phyloP scores from a whole-genome alignment of 169 alveolate species.

The Plasmodium relictum region DNA sequence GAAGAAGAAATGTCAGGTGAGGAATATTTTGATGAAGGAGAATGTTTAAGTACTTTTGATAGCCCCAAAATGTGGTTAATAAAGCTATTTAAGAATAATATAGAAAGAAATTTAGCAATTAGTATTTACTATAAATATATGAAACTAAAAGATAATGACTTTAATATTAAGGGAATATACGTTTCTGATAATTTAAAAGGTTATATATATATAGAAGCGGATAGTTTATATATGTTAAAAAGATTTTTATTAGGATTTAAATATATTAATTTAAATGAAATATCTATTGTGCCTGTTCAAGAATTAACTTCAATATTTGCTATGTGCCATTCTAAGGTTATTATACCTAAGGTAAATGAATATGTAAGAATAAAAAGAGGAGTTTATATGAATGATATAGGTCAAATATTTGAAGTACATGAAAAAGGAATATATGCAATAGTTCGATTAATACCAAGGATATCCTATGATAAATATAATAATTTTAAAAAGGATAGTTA shows the following conservation, averaged over 20 bases:
- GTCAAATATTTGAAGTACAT: constrained; percentile 89
- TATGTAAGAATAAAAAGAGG: constrained; percentile 89
- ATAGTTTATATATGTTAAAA: constrained; percentile 83
- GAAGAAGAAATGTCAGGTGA: constrained; percentile 77
- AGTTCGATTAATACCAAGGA: constrained; percentile 88
- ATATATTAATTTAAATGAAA: constrained; percentile 82
- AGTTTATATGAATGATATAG: constrained; percentile 87
- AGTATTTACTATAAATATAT: constrained; percentile 86
- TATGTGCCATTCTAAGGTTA: constrained; percentile 83
- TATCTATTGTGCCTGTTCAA: constrained; percentile 88
- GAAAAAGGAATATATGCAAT: constrained; percentile 86
- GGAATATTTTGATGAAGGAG: constrained; percentile 56
- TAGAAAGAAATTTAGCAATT: constrained; percentile 85
- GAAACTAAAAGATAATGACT: constrained; percentile 82
- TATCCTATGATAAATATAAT: constrained; percentile 66
- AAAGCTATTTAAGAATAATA: constrained; percentile 81
- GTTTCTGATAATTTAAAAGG: constrained; percentile 89
- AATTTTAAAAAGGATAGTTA: constrained; percentile 13
- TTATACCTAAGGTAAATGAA: constrained; percentile 86
- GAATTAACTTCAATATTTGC: constrained; percentile 89
- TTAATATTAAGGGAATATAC: constrained; percentile 87
- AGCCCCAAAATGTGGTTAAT: constrained; percentile 91
- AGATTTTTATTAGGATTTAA: constrained; percentile 88
- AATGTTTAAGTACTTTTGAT: constrained; percentile 68
- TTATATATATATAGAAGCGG: constrained; percentile 89